These are phyloP conservation scores for Thielaviopsis ethacetica DNA, from an alignment of 2,329 filamentous ascomycete genomes.

Conservation along the genomic window DNA sequence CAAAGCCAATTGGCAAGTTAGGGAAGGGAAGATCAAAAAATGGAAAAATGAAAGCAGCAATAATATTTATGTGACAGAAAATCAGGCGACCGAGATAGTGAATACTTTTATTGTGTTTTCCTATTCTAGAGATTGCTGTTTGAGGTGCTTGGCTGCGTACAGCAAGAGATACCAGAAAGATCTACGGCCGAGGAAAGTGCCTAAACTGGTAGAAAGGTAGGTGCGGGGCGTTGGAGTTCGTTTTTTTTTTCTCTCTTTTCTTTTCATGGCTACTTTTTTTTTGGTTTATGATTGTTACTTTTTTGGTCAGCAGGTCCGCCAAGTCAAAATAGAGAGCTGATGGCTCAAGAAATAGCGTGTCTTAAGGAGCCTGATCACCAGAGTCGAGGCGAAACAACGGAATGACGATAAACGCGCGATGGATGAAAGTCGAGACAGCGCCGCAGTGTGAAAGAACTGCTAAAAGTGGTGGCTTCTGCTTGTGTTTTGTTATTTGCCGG, in stretches of 20 bases:
- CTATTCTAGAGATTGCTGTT: not conserved
- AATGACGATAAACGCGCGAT: not conserved
- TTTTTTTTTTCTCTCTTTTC: not conserved
- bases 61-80: not conserved
- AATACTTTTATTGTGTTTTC: not conserved
- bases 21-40: not conserved
- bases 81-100: too few species aligned
- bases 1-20: not conserved
- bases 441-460: not conserved
- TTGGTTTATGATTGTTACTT: not conserved
- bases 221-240: too few species aligned
- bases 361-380: not conserved
- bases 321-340: not conserved
- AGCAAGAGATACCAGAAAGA: not conserved
- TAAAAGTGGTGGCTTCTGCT: not conserved
- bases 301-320: slow-evolving; percentile 2
- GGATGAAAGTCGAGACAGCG: not conserved
- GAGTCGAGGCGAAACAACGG: not conserved
- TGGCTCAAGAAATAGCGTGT: not conserved
- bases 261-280: not conserved
- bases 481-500: too few species aligned
- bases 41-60: not conserved
- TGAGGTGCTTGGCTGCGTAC: not conserved
- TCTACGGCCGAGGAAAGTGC: not conserved
- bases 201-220: not conserved